Conservation (phyloP, 2,329 filamentous ascomycete genomes). For the Penicillium thymicola region DNA sequence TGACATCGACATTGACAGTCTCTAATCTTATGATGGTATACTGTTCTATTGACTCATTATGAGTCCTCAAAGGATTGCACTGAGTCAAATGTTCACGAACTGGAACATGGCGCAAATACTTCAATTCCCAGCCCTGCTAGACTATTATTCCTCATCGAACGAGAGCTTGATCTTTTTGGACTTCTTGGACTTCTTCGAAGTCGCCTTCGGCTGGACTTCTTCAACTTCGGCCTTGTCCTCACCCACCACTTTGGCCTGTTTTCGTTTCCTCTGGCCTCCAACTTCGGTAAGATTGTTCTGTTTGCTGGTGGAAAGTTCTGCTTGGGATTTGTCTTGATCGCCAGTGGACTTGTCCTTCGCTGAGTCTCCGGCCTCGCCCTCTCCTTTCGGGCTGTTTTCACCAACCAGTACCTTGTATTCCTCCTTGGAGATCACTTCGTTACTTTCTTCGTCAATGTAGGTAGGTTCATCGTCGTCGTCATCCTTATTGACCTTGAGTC, state of each 20-base stretch:
- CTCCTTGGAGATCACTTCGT: slow-evolving; percentile 44
- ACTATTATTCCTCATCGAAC: slow-evolving; percentile 38
- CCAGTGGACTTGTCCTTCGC: slow-evolving; percentile 13
- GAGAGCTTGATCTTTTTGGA: slow-evolving; percentile 48
- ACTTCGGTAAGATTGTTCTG: slow-evolving; percentile 40
- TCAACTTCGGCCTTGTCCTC: slow-evolving; percentile 31
- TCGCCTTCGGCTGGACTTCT: slow-evolving; percentile 22
- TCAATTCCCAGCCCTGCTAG: neutral
- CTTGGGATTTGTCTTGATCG: slow-evolving; percentile 12
- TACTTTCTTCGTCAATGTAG: slow-evolving; percentile 45
- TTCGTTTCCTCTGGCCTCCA: slow-evolving; percentile 42
- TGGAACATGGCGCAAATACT: neutral
- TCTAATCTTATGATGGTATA: slow-evolving; percentile 5
- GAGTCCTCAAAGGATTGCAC: slow-evolving; percentile 8
- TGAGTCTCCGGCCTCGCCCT: slow-evolving; percentile 10
- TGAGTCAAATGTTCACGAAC: neutral
- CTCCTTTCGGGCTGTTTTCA: slow-evolving; percentile 18
- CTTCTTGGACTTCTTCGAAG: slow-evolving; percentile 38
- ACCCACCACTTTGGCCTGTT: slow-evolving; percentile 41
- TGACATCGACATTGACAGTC: neutral
- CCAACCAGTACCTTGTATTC: slow-evolving; percentile 39
- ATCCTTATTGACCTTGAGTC: slow-evolving; percentile 31
- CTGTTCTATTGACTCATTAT: slow-evolving; percentile 18
- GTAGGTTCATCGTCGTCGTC: slow-evolving; percentile 44
- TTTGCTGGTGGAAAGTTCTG: slow-evolving; percentile 22